phyloP scores from a whole-genome alignment of 1,284 basidiomycete species.

The Schizopora paradoxa region DNA sequence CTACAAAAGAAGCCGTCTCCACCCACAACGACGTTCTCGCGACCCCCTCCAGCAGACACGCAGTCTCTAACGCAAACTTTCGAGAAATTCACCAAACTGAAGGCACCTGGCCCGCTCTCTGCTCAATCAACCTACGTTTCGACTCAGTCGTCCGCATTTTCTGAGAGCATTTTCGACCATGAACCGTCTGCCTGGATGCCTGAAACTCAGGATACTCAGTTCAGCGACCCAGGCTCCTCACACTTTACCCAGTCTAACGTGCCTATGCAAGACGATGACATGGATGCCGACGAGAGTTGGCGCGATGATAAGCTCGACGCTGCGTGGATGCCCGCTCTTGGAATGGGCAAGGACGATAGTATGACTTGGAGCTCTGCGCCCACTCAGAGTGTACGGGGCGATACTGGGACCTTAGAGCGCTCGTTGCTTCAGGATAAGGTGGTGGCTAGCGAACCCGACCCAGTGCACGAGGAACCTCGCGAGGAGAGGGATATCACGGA shows the following conservation, averaged over 20 bases:
- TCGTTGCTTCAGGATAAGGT: too few relatives aligned
- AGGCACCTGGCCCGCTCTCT: conserved; percentile 34
- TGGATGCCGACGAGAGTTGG: conserved; percentile 69
- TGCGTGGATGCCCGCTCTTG: conserved; percentile 49
- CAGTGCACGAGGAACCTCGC: neutral
- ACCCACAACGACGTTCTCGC: conserved; percentile 44
- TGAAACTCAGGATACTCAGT: conserved; percentile 54
- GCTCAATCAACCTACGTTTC: conserved; percentile 35
- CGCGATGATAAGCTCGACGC: conserved; percentile 57
- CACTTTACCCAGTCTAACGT: conserved; percentile 11
- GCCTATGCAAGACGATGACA: conserved; percentile 22
- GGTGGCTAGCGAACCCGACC: conserved; percentile 2
- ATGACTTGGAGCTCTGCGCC: conserved; percentile 67
- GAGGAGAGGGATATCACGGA: conserved; percentile 17
- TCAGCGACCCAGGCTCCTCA: conserved; percentile 35
- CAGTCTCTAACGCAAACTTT: conserved; percentile 13
- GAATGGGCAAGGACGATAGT: conserved; percentile 50
- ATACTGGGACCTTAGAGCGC: conserved; percentile 23
- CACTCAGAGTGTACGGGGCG: conserved; percentile 27
- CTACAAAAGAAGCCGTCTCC: conserved; percentile 51
- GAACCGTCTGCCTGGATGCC: conserved; percentile 48
- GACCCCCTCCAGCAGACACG: conserved; percentile 32
- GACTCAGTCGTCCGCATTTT: conserved; percentile 45
- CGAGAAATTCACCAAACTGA: conserved; percentile 25
- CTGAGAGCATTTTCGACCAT: conserved; percentile 46